These are phyloP conservation scores for Ganoderma leucocontextum DNA, from an alignment of 1,284 basidiomycete species.

Conservation along the genomic window DNA sequence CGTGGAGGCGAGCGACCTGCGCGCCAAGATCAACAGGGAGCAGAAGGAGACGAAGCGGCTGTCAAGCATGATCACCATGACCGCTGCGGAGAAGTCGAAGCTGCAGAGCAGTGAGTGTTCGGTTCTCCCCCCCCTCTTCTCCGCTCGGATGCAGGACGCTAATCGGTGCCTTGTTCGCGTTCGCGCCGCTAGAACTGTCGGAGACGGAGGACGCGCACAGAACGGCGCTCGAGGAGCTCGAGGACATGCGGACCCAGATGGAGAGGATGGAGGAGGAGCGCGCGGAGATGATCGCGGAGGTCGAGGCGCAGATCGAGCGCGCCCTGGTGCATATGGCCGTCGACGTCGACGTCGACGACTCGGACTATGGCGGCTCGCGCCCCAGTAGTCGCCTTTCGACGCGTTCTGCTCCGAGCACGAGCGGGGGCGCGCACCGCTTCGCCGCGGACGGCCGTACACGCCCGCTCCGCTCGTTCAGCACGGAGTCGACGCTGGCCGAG, in stretches of 20 bases:
- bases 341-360: constrained; percentile 60
- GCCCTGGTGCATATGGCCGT: constrained; percentile 85
- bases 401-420: constrained; percentile 53
- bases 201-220: constrained; percentile 82
- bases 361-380: constrained; percentile 67
- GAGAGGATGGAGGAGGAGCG: constrained; percentile 86
- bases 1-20: constrained; percentile 81
- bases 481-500: constrained; percentile 80
- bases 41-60: constrained; percentile 86
- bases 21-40: constrained; percentile 87
- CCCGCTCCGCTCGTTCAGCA: constrained; percentile 68
- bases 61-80: constrained; percentile 78
- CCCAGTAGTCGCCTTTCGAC: constrained; percentile 53
- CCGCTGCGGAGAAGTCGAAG: constrained; percentile 78
- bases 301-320: constrained; percentile 86
- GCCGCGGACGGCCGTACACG: constrained; percentile 57
- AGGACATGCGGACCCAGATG: constrained; percentile 79
- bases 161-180: constrained; percentile 25
- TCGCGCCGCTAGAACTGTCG: constrained; percentile 55
- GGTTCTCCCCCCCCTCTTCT: constrained; percentile 16
- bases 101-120: constrained; percentile 70
- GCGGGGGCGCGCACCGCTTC: constrained; percentile 47
- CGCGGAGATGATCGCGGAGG: constrained; percentile 86
- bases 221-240: constrained; percentile 72
- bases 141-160: constrained; percentile 5